These are phyloP conservation scores for Aurinia saxatilis DNA, from an alignment of 345 rosid genomes.

Conservation along the genomic window DNA sequence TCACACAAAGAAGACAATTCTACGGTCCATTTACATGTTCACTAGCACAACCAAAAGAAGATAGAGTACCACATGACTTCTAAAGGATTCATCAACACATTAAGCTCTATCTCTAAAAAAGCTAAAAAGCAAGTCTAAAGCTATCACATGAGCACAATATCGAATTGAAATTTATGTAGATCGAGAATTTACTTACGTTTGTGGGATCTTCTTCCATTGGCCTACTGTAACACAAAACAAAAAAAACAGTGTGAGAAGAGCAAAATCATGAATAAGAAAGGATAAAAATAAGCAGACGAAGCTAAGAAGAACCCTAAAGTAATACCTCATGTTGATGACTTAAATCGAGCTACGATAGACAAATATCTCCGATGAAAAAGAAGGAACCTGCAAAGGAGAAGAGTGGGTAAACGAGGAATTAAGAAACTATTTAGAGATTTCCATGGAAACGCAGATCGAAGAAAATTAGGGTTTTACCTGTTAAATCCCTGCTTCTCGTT, in stretches of 20 bases:
- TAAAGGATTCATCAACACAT: not conserved
- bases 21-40: too few species aligned
- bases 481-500: constrained; percentile 5
- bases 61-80: not conserved
- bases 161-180: constrained; percentile 3
- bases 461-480: constrained; percentile 28
- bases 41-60: not conserved
- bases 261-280: not conserved
- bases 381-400: not conserved
- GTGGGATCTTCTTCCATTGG: constrained; percentile 71
- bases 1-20: too few species aligned
- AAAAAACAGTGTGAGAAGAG: not conserved
- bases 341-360: constrained; percentile 4
- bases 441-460: constrained; percentile 9
- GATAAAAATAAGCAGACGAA: not conserved
- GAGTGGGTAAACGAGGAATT: not conserved
- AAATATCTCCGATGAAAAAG: constrained; percentile 7
- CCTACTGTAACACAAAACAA: constrained; percentile 32
- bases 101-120: not conserved
- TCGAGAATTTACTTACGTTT: constrained; percentile 29
- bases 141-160: not conserved
- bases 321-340: constrained; percentile 41
- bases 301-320: constrained; percentile 9
- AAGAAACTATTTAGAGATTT: not conserved
- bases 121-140: not conserved